Conservation (phyloP, 306 rosid genomes). For the Aeschynomene evenia region DNA sequence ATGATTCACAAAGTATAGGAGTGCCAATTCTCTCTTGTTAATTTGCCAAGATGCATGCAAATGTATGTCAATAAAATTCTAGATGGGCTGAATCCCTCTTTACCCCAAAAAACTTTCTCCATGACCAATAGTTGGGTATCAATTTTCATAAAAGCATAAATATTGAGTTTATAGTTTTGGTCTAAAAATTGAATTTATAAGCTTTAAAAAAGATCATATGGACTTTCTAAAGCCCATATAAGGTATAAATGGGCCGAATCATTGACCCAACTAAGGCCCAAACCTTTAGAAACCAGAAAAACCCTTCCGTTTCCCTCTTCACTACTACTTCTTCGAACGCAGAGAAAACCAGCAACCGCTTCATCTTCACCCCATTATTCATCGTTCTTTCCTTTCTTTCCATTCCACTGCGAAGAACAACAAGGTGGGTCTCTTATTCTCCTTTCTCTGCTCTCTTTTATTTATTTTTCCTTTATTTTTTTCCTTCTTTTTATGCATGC, state of each 20-base stretch:
- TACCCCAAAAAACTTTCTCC: too few relatives aligned
- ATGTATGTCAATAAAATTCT: background rate
- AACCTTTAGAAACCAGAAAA: too few relatives aligned
- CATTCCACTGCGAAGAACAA: background rate
- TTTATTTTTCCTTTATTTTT: background rate
- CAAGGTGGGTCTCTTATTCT: background rate
- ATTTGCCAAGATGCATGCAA: constrained; percentile 4
- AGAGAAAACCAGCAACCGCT: background rate
- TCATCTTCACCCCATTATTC: background rate
- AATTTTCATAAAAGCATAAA: too few relatives aligned
- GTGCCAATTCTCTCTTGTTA: background rate
- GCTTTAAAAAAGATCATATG: too few relatives aligned
- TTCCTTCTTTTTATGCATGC: background rate
- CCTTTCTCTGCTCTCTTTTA: background rate
- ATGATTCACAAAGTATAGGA: constrained; percentile 4
- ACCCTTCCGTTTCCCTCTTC: background rate
- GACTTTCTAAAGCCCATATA: too few relatives aligned
- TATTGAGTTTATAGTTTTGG: too few relatives aligned
- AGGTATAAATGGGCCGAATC: too few relatives aligned
- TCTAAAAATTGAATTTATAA: too few relatives aligned
- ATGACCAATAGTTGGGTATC: too few relatives aligned
- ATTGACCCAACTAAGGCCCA: too few relatives aligned
- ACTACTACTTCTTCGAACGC: background rate
- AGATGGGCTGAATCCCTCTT: too few relatives aligned
- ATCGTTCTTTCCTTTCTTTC: background rate